Percentiles rank a stretch among this genome's conserved stretches.
Evolutionary conservation across 2,329 filamentous ascomycete genomes (phyloP).

Genomic region (Hypocreales sp.): DNA sequence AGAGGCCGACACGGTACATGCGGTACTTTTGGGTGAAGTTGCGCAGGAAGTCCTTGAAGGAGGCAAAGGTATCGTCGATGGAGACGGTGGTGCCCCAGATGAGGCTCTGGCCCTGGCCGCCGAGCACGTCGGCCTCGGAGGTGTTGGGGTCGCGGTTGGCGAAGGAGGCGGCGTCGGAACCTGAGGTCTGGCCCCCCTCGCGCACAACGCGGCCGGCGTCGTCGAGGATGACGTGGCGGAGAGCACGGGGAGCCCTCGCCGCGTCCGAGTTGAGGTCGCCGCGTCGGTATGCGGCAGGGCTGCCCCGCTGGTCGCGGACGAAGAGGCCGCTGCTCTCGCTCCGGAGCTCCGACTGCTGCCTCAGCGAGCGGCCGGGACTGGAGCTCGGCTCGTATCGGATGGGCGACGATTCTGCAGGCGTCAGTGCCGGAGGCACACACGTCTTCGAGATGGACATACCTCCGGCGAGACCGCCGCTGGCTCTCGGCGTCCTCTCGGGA

Average conservation of each 20-base stretch:
- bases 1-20: constrained; percentile 74
- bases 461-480: constrained; percentile 42
- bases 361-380: constrained; percentile 53
- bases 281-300: constrained; percentile 41
- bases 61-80: constrained; percentile 71
- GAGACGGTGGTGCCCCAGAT: constrained; percentile 98
- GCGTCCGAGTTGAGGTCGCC: constrained; percentile 80
- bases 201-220: constrained; percentile 41
- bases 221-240: constrained; percentile 42
- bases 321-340: constrained; percentile 84
- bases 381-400: constrained; percentile 85
- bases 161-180: constrained; percentile 46
- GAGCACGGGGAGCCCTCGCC: constrained; percentile 35
- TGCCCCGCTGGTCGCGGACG: constrained; percentile 46
- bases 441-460: constrained; percentile 29
- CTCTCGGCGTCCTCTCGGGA: constrained; percentile 55
- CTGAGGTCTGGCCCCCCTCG: constrained; percentile 27
- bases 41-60: constrained; percentile 82
- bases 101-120: constrained; percentile 64
- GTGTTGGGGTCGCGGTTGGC: constrained; percentile 61
- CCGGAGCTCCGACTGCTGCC: constrained; percentile 53
- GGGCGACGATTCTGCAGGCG: constrained; percentile 64
- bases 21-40: constrained; percentile 92
- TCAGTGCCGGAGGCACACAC: too few relatives aligned
- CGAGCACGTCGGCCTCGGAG: constrained; percentile 79